Conservation (phyloP, 2,329 filamentous ascomycete genomes). For the Simplicillium sp. region DNA sequence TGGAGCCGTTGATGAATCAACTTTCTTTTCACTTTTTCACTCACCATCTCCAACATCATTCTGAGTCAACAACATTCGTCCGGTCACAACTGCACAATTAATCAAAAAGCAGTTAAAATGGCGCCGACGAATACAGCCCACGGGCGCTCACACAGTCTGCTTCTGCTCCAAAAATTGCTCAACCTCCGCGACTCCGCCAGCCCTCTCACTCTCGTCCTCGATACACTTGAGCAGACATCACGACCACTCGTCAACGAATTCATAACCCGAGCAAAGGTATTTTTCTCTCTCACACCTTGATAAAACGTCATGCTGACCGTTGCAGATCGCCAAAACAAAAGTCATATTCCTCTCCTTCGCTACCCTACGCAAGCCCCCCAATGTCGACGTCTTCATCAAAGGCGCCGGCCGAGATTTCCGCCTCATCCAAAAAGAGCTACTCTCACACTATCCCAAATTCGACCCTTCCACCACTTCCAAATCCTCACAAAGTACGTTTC, state of each 20-base stretch:
- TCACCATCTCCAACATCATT: too few species aligned
- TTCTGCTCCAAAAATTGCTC: constrained; percentile 74
- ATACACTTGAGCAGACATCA: constrained; percentile 75
- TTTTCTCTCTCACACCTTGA: too few species aligned
- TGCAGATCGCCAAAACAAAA: constrained; percentile 51
- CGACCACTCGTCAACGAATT: constrained; percentile 64
- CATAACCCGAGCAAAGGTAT: constrained; percentile 62
- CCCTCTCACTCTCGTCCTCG: constrained; percentile 77
- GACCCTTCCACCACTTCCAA: constrained; percentile 26
- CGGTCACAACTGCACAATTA: too few species aligned
- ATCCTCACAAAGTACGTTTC: constrained; percentile 31
- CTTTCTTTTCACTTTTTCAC: too few species aligned
- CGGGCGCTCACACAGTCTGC: constrained; percentile 72
- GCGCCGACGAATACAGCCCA: constrained; percentile 51
- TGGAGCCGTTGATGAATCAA: too few species aligned
- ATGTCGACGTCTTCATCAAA: constrained; percentile 59
- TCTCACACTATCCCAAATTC: constrained; percentile 34
- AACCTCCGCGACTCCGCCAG: constrained; percentile 71
- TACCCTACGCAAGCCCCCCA: constrained; percentile 54
- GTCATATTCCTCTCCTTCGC: constrained; percentile 72
- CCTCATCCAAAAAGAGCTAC: constrained; percentile 50
- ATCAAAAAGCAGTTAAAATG: constrained; percentile 27
- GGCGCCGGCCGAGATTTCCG: constrained; percentile 49
- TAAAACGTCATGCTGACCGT: not conserved
- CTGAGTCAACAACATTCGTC: not conserved